A percentile compares a stretch with the other conserved stretches of the same genome.
Conservation (phyloP, 2,329 filamentous ascomycete genomes). For the Graphium sp. region DNA sequence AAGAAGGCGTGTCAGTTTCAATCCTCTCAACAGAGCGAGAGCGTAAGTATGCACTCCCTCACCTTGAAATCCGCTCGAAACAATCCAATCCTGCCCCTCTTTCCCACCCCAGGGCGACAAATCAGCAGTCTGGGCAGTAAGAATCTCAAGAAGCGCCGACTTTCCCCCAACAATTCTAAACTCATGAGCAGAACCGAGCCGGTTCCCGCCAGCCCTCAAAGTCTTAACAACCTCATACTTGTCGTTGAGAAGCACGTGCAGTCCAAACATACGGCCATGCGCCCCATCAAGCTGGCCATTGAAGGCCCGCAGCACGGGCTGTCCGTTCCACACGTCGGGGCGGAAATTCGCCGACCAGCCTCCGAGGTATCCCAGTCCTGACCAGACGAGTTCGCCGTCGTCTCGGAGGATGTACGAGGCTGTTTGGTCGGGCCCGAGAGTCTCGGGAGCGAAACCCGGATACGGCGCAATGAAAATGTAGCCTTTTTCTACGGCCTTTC, state of each 20-base stretch:
- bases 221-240: not conserved
- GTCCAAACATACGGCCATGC: not conserved
- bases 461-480: constrained; percentile 26
- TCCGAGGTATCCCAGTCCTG: constrained; percentile 8
- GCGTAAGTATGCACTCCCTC: too few relatives aligned
- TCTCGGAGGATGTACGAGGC: constrained; percentile 38
- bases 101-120: constrained; percentile 1
- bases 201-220: not conserved
- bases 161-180: not conserved
- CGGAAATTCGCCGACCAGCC: constrained; percentile 5
- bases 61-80: constrained; percentile 4
- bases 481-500: constrained; percentile 19
- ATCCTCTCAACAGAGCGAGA: too few relatives aligned
- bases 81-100: constrained; percentile 3
- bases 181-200: not conserved
- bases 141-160: constrained; percentile 1
- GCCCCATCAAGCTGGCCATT: constrained; percentile 2
- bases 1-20: too few relatives aligned
- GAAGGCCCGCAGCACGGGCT: constrained; percentile 2
- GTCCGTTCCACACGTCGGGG: constrained; percentile 2
- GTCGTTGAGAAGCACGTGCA: not conserved
- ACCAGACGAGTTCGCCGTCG: constrained; percentile 38
- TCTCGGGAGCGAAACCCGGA: constrained; percentile 17
- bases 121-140: not conserved
- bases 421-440: constrained; percentile 29